These are phyloP conservation scores for Thalassiosira mediterranea DNA, from an alignment of 352 stramenopile genomes.

Conservation along the genomic window DNA sequence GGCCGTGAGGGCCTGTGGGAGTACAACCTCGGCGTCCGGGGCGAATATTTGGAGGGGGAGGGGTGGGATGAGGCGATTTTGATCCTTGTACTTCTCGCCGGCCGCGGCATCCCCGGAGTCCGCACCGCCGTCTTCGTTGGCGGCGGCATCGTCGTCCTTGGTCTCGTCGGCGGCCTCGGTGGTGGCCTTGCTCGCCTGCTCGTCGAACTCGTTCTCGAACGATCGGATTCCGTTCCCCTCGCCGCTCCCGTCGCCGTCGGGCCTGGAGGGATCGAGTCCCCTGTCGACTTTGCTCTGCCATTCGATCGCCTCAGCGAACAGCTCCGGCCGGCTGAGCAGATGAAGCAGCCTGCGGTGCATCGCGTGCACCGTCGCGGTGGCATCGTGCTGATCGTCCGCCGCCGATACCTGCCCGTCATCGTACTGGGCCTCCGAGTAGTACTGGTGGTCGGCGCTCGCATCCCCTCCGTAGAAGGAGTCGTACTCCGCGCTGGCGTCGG, in stretches of 20 bases:
- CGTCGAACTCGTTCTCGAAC: conserved; percentile 39
- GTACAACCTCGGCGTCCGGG: conserved; percentile 76
- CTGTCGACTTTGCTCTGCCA: conserved; percentile 39
- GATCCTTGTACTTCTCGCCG: conserved; percentile 1
- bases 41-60: conserved; percentile 79
- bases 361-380: conserved; percentile 65
- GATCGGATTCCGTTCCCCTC: conserved; percentile 21
- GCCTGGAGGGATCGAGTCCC: conserved; percentile 13
- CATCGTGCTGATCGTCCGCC: conserved; percentile 41
- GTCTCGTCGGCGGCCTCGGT: conserved; percentile 2
- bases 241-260: background rate
- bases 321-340: conserved; percentile 66
- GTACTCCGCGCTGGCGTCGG: background rate
- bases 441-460: background rate
- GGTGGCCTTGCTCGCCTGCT: background rate
- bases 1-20: conserved; percentile 77
- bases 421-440: background rate
- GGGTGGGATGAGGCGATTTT: conserved; percentile 25
- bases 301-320: conserved; percentile 73
- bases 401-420: conserved; percentile 5
- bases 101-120: background rate
- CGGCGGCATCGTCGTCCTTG: conserved; percentile 12
- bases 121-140: background rate
- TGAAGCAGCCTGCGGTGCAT: conserved; percentile 71
- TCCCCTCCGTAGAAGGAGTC: background rate